phyloP scores from a whole-genome alignment of 1,139 yeast genomes.

The Diutina catenulata region DNA sequence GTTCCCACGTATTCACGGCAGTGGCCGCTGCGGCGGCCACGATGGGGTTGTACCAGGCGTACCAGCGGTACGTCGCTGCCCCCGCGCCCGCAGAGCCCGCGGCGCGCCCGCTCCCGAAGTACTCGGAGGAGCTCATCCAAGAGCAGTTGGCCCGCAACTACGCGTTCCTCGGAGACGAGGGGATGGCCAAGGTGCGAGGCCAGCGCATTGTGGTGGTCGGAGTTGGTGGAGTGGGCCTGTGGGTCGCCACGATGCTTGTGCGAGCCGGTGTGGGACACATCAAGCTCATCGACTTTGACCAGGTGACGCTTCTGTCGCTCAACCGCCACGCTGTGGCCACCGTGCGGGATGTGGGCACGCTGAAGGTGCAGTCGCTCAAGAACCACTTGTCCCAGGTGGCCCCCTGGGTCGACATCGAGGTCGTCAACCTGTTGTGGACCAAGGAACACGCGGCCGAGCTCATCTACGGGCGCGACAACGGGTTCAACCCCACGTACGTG shows the following conservation, averaged over 20 bases:
- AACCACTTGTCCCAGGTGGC: constrained; percentile 57
- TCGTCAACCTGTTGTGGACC: constrained; percentile 68
- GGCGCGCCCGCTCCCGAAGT: neutral
- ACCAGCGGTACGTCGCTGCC: neutral
- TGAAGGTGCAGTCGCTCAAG: constrained; percentile 75
- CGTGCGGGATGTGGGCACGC: constrained; percentile 75
- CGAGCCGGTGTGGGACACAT: constrained; percentile 79
- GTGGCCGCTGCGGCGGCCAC: constrained; percentile 1
- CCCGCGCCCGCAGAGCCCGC: neutral
- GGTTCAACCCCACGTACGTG: constrained; percentile 48
- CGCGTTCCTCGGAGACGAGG: constrained; percentile 81
- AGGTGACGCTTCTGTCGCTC: constrained; percentile 80
- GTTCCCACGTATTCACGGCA: neutral
- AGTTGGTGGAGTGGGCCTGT: constrained; percentile 97
- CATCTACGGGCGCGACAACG: constrained; percentile 39
- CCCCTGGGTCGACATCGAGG: constrained; percentile 84
- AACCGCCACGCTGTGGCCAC: constrained; percentile 93
- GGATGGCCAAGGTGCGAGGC: constrained; percentile 63
- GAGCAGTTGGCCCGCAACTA: constrained; percentile 92
- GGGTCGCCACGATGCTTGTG: constrained; percentile 87
- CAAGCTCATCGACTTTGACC: constrained; percentile 86
- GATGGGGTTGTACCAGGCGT: neutral
- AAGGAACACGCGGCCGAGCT: constrained; percentile 50
- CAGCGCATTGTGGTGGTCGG: constrained; percentile 85
- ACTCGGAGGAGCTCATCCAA: constrained; percentile 66